These are phyloP conservation scores for Arabis hirsuta DNA, from an alignment of 345 rosid species.

Conservation along the genomic window DNA sequence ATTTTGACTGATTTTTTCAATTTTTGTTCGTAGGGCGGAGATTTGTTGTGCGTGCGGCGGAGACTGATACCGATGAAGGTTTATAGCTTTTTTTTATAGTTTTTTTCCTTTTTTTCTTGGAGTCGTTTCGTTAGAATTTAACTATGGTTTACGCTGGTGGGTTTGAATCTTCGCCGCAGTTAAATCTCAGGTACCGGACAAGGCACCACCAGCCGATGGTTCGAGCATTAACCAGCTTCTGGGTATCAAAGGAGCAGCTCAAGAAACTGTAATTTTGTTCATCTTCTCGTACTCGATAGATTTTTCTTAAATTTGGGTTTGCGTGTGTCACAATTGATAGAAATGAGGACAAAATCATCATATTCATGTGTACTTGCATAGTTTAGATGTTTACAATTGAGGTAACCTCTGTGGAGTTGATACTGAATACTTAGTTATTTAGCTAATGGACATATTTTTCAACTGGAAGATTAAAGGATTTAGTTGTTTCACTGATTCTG, in stretches of 20 bases:
- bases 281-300: not conserved
- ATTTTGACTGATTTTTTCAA: constrained; percentile 12
- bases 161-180: constrained; percentile 44
- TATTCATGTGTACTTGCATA: constrained; percentile 1
- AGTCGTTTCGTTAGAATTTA: not conserved
- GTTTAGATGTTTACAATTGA: constrained; percentile 3
- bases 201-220: constrained; percentile 77
- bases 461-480: no score
- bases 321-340: not conserved
- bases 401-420: not conserved
- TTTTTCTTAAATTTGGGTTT: not conserved
- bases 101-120: not conserved
- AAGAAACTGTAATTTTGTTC: constrained; percentile 64
- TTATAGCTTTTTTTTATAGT: not conserved
- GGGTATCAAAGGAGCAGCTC: constrained; percentile 95
- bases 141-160: no score
- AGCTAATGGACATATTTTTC: no score
- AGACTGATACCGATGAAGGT: constrained; percentile 87
- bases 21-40: constrained; percentile 61
- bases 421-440: no score
- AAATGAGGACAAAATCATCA: constrained; percentile 7
- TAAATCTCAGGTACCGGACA: constrained; percentile 70
- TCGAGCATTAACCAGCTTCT: constrained; percentile 94
- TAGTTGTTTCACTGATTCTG: not conserved
- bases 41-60: constrained; percentile 74